Percentiles rank a stretch among this genome's conserved stretches.
phyloP scores from a whole-genome alignment of 306 rosid genomes.

The Vigna nakashimae region DNA sequence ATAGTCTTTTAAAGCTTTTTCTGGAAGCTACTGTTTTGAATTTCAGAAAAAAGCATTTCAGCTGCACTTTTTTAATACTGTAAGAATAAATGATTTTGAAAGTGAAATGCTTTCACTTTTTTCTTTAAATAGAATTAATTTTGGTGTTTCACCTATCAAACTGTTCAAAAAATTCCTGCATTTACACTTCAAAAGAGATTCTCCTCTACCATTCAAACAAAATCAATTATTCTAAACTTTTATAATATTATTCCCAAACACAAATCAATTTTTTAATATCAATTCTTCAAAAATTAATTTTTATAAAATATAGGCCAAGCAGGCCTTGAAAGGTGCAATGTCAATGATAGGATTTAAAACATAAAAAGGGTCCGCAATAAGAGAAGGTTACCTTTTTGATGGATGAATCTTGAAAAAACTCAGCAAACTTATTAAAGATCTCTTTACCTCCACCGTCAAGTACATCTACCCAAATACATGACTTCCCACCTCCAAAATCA shows the following conservation, averaged over 20 bases:
- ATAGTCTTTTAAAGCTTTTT: background rate
- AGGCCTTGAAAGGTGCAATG: constrained; percentile 6
- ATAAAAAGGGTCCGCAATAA: constrained; percentile 24
- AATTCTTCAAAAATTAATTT: background rate
- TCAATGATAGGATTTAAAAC: constrained; percentile 22
- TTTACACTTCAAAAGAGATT: background rate
- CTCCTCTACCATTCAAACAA: constrained; percentile 8
- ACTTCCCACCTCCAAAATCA: constrained; percentile 93
- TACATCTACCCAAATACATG: constrained; percentile 98
- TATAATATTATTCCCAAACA: constrained; percentile 1
- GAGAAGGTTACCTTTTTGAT: constrained; percentile 75
- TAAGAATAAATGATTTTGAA: background rate
- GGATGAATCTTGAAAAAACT: constrained; percentile 77
- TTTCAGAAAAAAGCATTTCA: background rate
- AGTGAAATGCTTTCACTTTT: background rate
- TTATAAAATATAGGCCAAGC: background rate
- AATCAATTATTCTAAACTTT: constrained; percentile 8
- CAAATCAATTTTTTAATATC: background rate
- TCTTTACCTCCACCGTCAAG: constrained; percentile 95
- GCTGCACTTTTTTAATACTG: background rate
- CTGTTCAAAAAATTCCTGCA: background rate
- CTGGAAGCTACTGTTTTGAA: background rate
- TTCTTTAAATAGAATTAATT: background rate
- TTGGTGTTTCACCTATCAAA: background rate
- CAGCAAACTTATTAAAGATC: constrained; percentile 69